phyloP scores from a whole-genome alignment of 169 alveolate genomes.

The Eimeria zaria region DNA sequence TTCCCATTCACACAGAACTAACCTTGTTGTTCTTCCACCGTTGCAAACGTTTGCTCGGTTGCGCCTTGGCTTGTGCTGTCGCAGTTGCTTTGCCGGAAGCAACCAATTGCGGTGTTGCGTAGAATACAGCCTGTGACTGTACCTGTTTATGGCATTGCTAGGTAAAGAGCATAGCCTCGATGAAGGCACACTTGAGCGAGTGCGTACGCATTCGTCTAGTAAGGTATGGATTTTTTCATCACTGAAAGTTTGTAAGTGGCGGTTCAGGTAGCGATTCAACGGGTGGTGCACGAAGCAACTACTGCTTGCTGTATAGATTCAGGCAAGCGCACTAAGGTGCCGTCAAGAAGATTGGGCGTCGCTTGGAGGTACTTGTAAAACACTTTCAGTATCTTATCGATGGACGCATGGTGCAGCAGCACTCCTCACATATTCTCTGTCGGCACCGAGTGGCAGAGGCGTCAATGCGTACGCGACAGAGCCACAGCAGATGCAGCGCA shows the following conservation, averaged over 20 bases:
- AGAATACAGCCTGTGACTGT: neutral
- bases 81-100: neutral
- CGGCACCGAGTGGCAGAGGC: neutral
- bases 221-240: neutral
- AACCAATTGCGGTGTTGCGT: neutral
- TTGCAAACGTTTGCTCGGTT: neutral
- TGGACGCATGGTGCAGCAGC: no score
- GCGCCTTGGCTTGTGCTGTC: neutral
- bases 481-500: neutral
- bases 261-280: neutral
- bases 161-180: neutral
- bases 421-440: neutral
- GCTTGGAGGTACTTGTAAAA: neutral
- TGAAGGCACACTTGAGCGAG: neutral
- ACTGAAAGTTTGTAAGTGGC: neutral
- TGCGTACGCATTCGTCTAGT: neutral
- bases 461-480: neutral
- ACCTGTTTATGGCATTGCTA: neutral
- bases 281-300: neutral
- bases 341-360: neutral
- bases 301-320: neutral
- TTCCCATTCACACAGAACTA: neutral
- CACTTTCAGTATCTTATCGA: neutral
- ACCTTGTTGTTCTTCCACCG: neutral
- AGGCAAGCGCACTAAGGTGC: neutral